Evolutionary conservation across 1,284 basidiomycete genomes (phyloP).

Genomic region (Porogramme epimiltina): DNA sequence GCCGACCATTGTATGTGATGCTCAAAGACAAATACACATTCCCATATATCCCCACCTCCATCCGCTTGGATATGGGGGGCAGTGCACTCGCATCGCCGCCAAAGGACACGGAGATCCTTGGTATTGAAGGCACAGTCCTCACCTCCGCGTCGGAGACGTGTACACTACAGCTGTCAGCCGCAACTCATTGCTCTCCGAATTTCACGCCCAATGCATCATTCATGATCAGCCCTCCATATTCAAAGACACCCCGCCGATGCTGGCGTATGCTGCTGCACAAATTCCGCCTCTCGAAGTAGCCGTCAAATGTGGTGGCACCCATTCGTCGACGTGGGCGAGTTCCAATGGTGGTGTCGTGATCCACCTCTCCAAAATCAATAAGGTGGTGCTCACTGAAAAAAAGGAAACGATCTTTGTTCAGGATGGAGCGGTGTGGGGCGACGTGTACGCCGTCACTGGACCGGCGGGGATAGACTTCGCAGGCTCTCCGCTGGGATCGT

Average conservation of each 20-base stretch:
- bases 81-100: no score
- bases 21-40: no score
- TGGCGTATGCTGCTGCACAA: constrained; percentile 22
- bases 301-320: constrained; percentile 28
- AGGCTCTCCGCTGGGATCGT: constrained; percentile 28
- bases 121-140: constrained; percentile 13
- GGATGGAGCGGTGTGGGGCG: constrained; percentile 38
- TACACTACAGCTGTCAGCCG: constrained; percentile 20
- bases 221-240: constrained; percentile 22
- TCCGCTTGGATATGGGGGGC: no score
- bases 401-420: constrained; percentile 31
- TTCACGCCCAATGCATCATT: constrained; percentile 24
- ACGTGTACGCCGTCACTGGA: constrained; percentile 36
- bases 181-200: constrained; percentile 24
- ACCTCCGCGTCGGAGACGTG: constrained; percentile 14
- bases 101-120: constrained; percentile 7
- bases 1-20: no score
- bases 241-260: constrained; percentile 22
- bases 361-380: constrained; percentile 37
- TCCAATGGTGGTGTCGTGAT: constrained; percentile 41
- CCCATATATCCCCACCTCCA: no score
- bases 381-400: constrained; percentile 32
- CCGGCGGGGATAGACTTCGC: constrained; percentile 32
- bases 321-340: constrained; percentile 27
- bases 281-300: constrained; percentile 26